Evolutionary conservation across 495 filamentous ascomycete genomes (phyloP), one percentile per base, ranked within the genome.

Genomic region (Penicillium cinerascens): DNA sequence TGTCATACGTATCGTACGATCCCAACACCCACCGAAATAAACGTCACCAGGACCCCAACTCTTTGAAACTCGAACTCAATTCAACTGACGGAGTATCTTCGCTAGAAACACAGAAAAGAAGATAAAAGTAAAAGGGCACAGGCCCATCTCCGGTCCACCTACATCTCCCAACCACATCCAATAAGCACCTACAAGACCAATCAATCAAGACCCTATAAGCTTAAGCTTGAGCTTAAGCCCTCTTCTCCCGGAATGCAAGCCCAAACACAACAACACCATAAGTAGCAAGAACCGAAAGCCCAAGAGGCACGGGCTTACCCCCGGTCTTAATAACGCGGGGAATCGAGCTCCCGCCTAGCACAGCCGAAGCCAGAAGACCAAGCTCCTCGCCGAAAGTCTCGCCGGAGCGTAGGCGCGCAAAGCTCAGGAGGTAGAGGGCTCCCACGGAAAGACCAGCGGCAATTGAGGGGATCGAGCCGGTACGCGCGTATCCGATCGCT

Each of bases 381-480:
- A 89, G 66, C 55, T 92, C 90, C 48, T 89, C 71, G 44, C 88
- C 90, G 63, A 87, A 89, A 11, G 85, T 49, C 61, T 89, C 78
- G 42, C 72, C 71, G 18, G 76, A 38, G 43, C 66, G 69, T 29
- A 74, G 58, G 0, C 72, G 71, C 23, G 59, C 20, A 52, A 65
- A 71, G 42, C 65, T 57, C 18, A 78, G 76, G 65, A 91, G 59
- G 61, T 77, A 77, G 20, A 77, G 57, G 75, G 72, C 69, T 44
- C 93, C 93, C 59, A 98, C 89, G 23, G 84, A 84, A 49, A 87
- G 63, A 26, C 93, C 93, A 18, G 93, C 93, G 2, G 78, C 80
- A 54, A 97, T 75, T 15, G 91, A 95, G 36, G 92, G 92, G 52
- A 92, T 66, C 21, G 91, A 96, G 51, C 88, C 84, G 0, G 91